A percentile compares a stretch with the other conserved stretches of the same genome.
Evolutionary conservation across 2,329 filamentous ascomycete species (phyloP).

Genomic region (Xylariaceae sp.): DNA sequence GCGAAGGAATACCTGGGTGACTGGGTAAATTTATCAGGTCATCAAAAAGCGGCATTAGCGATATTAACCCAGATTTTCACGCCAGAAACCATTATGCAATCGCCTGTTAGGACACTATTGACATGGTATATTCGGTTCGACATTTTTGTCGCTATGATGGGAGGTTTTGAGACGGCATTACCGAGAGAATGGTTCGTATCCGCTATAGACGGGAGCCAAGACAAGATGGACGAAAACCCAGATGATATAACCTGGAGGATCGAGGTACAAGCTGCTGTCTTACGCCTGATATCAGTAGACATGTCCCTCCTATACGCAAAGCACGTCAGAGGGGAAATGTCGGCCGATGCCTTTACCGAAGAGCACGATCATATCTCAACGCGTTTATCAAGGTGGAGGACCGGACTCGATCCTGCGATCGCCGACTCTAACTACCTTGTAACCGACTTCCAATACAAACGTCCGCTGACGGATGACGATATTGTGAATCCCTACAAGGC

Average conservation of each 20-base stretch:
- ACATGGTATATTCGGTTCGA: slow-evolving; percentile 94
- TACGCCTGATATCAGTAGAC: slow-evolving; percentile 78
- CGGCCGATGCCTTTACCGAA: slow-evolving; percentile 66
- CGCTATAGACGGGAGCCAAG: slow-evolving; percentile 67
- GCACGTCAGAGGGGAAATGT: slow-evolving; percentile 68
- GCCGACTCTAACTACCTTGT: slow-evolving; percentile 68
- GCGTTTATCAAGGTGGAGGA: slow-evolving; percentile 57
- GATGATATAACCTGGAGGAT: slow-evolving; percentile 70
- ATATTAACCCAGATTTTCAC: slow-evolving; percentile 81
- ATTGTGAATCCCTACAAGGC: slow-evolving; percentile 77
- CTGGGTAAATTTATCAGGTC: slow-evolving; percentile 91
- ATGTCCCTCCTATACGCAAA: slow-evolving; percentile 79
- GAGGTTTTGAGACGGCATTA: slow-evolving; percentile 76
- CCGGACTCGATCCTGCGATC: slow-evolving; percentile 66
- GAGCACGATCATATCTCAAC: slow-evolving; percentile 64
- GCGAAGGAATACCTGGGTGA: slow-evolving; percentile 89
- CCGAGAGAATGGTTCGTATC: slow-evolving; percentile 79
- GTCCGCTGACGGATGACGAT: slow-evolving; percentile 63
- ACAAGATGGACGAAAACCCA: slow-evolving; percentile 65
- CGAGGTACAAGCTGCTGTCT: slow-evolving; percentile 68
- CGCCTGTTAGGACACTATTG: slow-evolving; percentile 74
- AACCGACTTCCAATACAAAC: slow-evolving; percentile 64
- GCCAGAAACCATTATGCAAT: slow-evolving; percentile 75
- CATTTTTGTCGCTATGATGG: slow-evolving; percentile 81
- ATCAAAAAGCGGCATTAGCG: slow-evolving; percentile 87